Percentiles rank a stretch among this genome's conserved stretches.
Conservation (phyloP, 164 flowering plant species). For the Tetracentron sinense region DNA sequence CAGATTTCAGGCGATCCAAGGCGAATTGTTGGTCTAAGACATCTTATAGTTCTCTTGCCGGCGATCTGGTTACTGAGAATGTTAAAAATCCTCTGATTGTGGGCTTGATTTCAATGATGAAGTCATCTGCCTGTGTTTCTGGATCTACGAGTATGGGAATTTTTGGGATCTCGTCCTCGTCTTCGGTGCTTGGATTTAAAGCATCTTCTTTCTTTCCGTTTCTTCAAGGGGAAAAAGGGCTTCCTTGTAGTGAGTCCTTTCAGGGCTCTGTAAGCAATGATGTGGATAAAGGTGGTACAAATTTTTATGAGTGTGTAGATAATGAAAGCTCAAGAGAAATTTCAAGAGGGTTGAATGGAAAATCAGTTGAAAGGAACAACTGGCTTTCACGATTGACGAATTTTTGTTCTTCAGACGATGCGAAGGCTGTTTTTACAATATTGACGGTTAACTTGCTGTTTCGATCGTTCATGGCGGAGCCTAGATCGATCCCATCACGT, state of each 20-base stretch:
- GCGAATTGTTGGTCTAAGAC: slow-evolving; percentile 10
- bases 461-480: slow-evolving; percentile 73
- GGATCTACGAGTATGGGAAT: slow-evolving; percentile 26
- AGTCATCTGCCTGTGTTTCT: slow-evolving; percentile 24
- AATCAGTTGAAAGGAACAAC: slow-evolving; percentile 20
- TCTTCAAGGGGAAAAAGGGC: slow-evolving; percentile 54
- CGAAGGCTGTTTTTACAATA: slow-evolving; percentile 75
- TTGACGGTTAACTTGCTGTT: slow-evolving; percentile 65
- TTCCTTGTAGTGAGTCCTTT: slow-evolving; percentile 43
- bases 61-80: slow-evolving; percentile 6
- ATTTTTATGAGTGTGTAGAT: slow-evolving; percentile 1
- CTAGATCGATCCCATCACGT: slow-evolving; percentile 76
- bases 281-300: slow-evolving; percentile 39
- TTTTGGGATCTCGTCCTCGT: slow-evolving; percentile 36
- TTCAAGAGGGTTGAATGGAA: slow-evolving; percentile 1
- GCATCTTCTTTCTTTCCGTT: slow-evolving; percentile 50
- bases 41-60: slow-evolving; percentile 10
- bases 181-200: slow-evolving; percentile 29
- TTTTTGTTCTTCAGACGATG: slow-evolving; percentile 56
- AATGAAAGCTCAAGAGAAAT: not conserved
- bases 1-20: slow-evolving; percentile 13
- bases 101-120: slow-evolving; percentile 40
- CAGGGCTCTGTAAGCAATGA: slow-evolving; percentile 12
- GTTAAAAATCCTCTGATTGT: slow-evolving; percentile 24
- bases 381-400: slow-evolving; percentile 45